Base-by-base conservation (phyloP, 202 grass and related monocot species). In the Hordeum pubiflorum region DNA sequence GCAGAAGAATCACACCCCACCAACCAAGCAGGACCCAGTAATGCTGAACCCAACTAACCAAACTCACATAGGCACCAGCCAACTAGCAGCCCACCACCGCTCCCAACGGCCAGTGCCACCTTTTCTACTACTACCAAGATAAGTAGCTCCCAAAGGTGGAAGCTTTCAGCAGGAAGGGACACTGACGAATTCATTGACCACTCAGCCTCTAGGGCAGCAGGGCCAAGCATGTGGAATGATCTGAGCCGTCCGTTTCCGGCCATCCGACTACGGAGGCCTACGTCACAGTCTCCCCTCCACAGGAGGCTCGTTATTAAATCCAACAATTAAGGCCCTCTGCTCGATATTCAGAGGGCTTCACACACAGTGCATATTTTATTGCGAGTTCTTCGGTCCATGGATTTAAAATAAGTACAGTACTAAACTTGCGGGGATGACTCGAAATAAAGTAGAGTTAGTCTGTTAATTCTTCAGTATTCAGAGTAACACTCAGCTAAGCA, bases 1-100 rank as follows among this genome's bases (percentile, higher is more conserved):
- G 48, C 78, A 89, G 58, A 89, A 72, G 82, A 85, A 85, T 11
- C 78, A 89, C 66, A 65, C 46, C 60, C 37, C 65, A 85, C 65
- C 87, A 3, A 85, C 82, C 82, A 65, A 52, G 3, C 34, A 77
- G 58, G 82, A 82, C 78, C 72, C 78, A 72, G 58, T 29, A 70
- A 65, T 50, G 82, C 31, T 82, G 29, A 85, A 85, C 58, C 21
- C 46, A 85, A 78, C 82, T 65, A 72, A 64, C 56, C 43, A 72
- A 65, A 78, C 78, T 77, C 82, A 81, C 78, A 85, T 44, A 58
- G 5, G n/a, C 24, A 14, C 24, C n/a, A 54, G 50, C 50, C 50
- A 54, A 54, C 50, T 54, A 54, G 50, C 50, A 54, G 46, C 15
- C 46, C 46, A 50, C 46, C 46, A 50, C 46, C 17, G 50, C 50